Conservation (phyloP, 2,329 filamentous ascomycete genomes). For the Chaetomiaceae sp. region DNA sequence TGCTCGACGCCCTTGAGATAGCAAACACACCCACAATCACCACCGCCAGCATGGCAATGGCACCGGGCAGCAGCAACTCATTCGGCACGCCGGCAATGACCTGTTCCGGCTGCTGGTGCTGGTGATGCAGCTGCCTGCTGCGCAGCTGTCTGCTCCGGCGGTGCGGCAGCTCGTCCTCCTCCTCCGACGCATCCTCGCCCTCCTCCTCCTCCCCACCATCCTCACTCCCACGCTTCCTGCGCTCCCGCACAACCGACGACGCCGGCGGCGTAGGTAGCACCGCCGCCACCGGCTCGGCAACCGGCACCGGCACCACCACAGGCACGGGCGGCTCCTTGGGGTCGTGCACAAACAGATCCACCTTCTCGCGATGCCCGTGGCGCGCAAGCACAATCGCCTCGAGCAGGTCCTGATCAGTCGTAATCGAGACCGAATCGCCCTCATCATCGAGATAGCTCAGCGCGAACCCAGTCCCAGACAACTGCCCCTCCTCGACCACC, state of each 20-base stretch:
- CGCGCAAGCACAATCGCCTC: constrained; percentile 84
- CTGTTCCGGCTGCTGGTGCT: constrained; percentile 47
- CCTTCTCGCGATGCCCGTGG: constrained; percentile 75
- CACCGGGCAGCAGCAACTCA: constrained; percentile 85
- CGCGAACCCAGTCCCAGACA: constrained; percentile 77
- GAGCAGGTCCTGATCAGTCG: constrained; percentile 84
- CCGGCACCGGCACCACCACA: constrained; percentile 42
- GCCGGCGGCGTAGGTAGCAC: constrained; percentile 41
- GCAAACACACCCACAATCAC: constrained; percentile 93
- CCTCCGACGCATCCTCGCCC: constrained; percentile 37
- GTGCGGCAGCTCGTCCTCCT: constrained; percentile 39
- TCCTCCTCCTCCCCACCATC: not conserved
- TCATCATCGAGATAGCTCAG: constrained; percentile 96
- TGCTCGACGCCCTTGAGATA: constrained; percentile 62
- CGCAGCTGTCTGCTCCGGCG: constrained; percentile 39
- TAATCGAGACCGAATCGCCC: constrained; percentile 93
- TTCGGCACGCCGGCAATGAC: constrained; percentile 89
- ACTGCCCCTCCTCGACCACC: constrained; percentile 68
- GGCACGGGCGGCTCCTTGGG: constrained; percentile 82
- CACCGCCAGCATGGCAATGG: constrained; percentile 89
- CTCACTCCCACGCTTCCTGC: constrained; percentile 40
- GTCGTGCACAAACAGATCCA: constrained; percentile 94
- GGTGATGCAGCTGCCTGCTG: constrained; percentile 27
- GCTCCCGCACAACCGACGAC: constrained; percentile 45
- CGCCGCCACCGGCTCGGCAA: constrained; percentile 29